Conservation (phyloP, 495 filamentous ascomycete genomes). For the Cercophora newfieldiana region DNA sequence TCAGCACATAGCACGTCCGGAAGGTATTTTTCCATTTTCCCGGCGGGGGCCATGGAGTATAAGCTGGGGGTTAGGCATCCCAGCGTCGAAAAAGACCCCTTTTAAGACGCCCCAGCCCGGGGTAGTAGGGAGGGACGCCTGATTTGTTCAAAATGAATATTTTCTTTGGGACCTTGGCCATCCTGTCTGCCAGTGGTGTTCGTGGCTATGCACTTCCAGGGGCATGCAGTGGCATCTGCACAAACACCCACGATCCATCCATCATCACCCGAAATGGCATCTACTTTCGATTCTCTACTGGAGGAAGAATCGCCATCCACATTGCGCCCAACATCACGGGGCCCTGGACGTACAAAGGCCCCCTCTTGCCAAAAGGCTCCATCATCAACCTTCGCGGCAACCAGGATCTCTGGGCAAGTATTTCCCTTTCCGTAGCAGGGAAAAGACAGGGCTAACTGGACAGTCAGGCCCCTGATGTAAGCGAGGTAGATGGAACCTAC, state of each 20-base stretch:
- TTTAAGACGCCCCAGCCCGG: too few species aligned
- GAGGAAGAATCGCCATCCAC: slow-evolving; percentile 58
- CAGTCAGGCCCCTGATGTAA: slow-evolving; percentile 65
- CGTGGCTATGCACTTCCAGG: slow-evolving; percentile 44
- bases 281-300: slow-evolving; percentile 74
- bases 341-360: slow-evolving; percentile 63
- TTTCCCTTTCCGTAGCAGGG: neutral
- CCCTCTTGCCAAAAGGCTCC: slow-evolving; percentile 57
- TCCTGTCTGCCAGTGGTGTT: neutral
- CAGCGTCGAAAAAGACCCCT: too few species aligned
- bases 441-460: neutral
- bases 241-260: slow-evolving; percentile 63
- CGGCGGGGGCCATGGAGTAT: too few species aligned
- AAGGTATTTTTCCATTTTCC: too few species aligned
- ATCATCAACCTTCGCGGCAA: slow-evolving; percentile 57
- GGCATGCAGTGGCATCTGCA: slow-evolving; percentile 60
- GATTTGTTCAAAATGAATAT: neutral
- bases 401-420: slow-evolving; percentile 60
- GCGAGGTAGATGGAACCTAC: slow-evolving; percentile 56
- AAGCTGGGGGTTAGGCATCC: too few species aligned
- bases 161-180: neutral
- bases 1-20: too few species aligned
- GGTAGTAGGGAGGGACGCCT: too few species aligned
- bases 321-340: slow-evolving; percentile 59
- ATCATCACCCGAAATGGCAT: slow-evolving; percentile 65